These are phyloP conservation scores for Trapa bicornis DNA, from an alignment of 345 rosid genomes.

Conservation along the genomic window DNA sequence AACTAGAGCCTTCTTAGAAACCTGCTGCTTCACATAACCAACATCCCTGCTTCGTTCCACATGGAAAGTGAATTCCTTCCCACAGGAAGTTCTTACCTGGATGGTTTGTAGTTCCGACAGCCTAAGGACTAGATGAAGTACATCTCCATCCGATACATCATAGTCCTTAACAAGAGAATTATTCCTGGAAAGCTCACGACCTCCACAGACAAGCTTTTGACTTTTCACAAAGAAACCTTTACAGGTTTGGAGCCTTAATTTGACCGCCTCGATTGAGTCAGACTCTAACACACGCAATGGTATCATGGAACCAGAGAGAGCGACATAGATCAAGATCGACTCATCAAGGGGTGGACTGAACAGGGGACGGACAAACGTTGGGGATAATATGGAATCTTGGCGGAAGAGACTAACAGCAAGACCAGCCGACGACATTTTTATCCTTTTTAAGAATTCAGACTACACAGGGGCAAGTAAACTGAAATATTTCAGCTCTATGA, in stretches of 20 bases:
- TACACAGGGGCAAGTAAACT: not conserved
- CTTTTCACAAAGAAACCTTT: slow-evolving; percentile 61
- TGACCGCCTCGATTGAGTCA: slow-evolving; percentile 59
- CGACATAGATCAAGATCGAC: slow-evolving; percentile 37
- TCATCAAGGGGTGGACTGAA: slow-evolving; percentile 21
- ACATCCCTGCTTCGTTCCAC: slow-evolving; percentile 56
- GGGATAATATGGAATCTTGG: slow-evolving; percentile 16
- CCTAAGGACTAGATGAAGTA: slow-evolving; percentile 65
- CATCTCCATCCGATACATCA: slow-evolving; percentile 56
- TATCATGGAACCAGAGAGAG: slow-evolving; percentile 21
- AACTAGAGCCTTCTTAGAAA: slow-evolving; percentile 37
- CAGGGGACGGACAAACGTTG: slow-evolving; percentile 12
- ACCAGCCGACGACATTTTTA: slow-evolving; percentile 48
- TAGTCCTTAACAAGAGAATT: slow-evolving; percentile 59
- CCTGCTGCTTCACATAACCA: slow-evolving; percentile 54
- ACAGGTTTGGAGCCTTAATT: slow-evolving; percentile 50
- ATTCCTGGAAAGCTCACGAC: slow-evolving; percentile 56
- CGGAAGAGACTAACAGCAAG: slow-evolving; percentile 30
- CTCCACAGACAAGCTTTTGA: slow-evolving; percentile 61
- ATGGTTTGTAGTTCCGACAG: slow-evolving; percentile 59
- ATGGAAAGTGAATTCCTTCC: slow-evolving; percentile 43
- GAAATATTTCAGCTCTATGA: slow-evolving; percentile 2
- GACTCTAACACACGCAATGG: slow-evolving; percentile 52
- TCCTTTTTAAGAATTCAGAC: not conserved
- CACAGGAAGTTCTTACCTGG: slow-evolving; percentile 38